A percentile compares a stretch with the other conserved stretches of the same genome.
Evolutionary conservation across 352 stramenopile genomes (phyloP).

Genomic region (Salisapilia sapeloensis): DNA sequence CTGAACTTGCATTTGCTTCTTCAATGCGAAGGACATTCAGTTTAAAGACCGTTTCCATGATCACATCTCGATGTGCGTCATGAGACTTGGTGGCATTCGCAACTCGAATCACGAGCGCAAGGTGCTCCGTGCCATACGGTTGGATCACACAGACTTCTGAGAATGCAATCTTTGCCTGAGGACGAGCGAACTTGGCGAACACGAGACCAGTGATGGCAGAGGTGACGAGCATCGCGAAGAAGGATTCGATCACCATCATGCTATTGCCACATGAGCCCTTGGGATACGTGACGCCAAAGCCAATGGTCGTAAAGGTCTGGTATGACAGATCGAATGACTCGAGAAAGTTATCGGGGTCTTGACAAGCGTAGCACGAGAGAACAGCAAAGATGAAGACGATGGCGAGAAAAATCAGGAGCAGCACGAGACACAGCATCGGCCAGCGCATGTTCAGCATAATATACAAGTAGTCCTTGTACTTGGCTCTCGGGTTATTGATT

Average conservation of each 20-base stretch:
- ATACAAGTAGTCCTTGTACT: conserved; percentile 76
- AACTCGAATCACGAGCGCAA: conserved; percentile 61
- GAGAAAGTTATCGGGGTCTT: conserved; percentile 33
- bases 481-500: conserved; percentile 30
- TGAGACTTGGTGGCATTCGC: conserved; percentile 64
- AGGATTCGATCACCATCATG: conserved; percentile 57
- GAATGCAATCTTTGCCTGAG: conserved; percentile 60
- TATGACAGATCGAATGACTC: conserved; percentile 60
- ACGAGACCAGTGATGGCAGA: conserved; percentile 67
- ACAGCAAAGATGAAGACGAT: conserved; percentile 50
- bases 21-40: conserved; percentile 66
- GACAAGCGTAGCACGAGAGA: conserved; percentile 23
- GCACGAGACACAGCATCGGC: conserved; percentile 43
- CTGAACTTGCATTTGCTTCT: conserved; percentile 8
- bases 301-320: conserved; percentile 76
- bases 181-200: conserved; percentile 72
- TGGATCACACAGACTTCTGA: conserved; percentile 65
- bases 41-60: conserved; percentile 71
- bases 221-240: conserved; percentile 64
- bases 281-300: conserved; percentile 64
- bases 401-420: conserved; percentile 32
- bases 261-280: conserved; percentile 45
- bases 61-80: conserved; percentile 69
- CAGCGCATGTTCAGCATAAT: conserved; percentile 71
- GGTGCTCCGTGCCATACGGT: conserved; percentile 47